phyloP scores from a whole-genome alignment of 1,284 basidiomycete genomes.

The Moesziomyces parantarcticus region DNA sequence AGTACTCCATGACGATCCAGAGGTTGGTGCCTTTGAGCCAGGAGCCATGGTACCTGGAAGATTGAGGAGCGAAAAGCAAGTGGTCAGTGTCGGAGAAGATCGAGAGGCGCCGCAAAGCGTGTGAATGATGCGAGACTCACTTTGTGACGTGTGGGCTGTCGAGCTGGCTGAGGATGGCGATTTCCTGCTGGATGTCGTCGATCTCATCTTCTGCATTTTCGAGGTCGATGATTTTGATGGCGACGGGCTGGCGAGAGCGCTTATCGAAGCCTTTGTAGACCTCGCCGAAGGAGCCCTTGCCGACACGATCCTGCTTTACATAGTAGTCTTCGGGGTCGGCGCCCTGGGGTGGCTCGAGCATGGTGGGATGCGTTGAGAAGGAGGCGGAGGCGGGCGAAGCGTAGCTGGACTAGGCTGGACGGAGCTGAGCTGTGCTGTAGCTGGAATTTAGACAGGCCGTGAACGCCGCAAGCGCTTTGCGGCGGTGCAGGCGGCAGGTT shows the following conservation, averaged over 20 bases:
- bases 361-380: neutral
- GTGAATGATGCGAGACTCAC: slow-evolving; percentile 62
- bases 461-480: too few relatives aligned
- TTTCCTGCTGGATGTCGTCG: slow-evolving; percentile 99
- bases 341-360: slow-evolving; percentile 53
- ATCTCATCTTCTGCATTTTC: slow-evolving; percentile 99
- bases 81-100: neutral
- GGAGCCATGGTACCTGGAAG: slow-evolving; percentile 88
- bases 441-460: fast-evolving
- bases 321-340: slow-evolving; percentile 71
- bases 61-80: neutral
- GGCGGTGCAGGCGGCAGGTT: neutral
- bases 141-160: slow-evolving; percentile 96
- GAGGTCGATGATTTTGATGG: slow-evolving; percentile 97
- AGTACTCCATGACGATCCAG: slow-evolving; percentile 99
- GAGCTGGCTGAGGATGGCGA: slow-evolving; percentile 96
- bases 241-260: slow-evolving; percentile 57
- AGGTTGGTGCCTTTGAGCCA: slow-evolving; percentile 90
- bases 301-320: slow-evolving; percentile 92
- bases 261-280: slow-evolving; percentile 65
- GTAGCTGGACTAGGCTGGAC: neutral
- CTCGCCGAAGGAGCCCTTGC: slow-evolving; percentile 67
- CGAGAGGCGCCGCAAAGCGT: neutral
- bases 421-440: too few relatives aligned
- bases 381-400: neutral